Evolutionary conservation across 768 basidiomycete genomes (phyloP).

Genomic region (Phallus indusiatus): DNA sequence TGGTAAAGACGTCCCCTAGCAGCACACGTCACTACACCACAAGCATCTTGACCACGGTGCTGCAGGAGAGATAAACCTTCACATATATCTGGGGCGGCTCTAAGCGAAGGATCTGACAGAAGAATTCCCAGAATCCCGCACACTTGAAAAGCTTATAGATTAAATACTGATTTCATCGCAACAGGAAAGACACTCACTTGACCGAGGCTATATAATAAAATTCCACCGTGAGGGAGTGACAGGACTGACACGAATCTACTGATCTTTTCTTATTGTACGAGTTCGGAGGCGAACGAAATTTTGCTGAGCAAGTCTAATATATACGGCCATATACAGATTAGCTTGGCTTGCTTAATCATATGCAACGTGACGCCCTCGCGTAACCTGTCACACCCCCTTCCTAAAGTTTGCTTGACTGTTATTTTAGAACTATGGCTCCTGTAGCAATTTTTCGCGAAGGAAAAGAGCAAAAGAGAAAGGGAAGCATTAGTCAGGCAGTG

Average conservation of each 20-base stretch:
- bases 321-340: too few species aligned
- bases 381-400: not conserved
- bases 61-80: conserved; percentile 95
- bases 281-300: not conserved
- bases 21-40: conserved; percentile 94
- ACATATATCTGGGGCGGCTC: conserved; percentile 81
- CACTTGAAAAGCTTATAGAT: conserved; percentile 34
- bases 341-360: too few species aligned
- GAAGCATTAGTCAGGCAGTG: conserved; percentile 39
- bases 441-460: conserved; percentile 51
- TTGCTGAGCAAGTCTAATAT: too few species aligned
- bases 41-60: conserved; percentile 97
- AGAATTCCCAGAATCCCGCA: conserved; percentile 90
- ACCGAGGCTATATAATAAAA: not conserved
- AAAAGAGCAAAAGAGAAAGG: conserved; percentile 56
- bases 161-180: too few species aligned
- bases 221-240: not conserved
- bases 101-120: conserved; percentile 62
- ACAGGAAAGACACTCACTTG: not conserved
- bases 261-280: not conserved
- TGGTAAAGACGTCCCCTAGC: conserved; percentile 93
- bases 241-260: not conserved
- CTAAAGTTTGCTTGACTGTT: not conserved
- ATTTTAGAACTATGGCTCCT: conserved; percentile 42
- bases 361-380: too few species aligned